Base-by-base conservation (phyloP, 108 stramenopile species). In the Nitzschia putrida region DNA sequence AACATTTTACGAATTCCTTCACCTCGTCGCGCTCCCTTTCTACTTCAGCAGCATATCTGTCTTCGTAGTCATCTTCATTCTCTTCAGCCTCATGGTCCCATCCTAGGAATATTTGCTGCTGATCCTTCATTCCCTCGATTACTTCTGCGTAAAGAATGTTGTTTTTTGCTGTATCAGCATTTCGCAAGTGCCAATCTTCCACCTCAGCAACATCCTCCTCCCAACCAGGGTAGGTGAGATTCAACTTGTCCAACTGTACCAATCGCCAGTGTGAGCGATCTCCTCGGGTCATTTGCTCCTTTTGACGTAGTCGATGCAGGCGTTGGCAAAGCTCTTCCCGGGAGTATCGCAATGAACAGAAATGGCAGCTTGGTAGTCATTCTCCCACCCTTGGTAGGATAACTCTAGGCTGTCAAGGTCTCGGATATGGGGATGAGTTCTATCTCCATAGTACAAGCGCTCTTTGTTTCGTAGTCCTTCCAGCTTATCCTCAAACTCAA, bases 191-290 rank as follows among this genome's bases (percentile, higher is more conserved):
- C 72, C 57, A 68, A 8, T 52, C 37, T 57, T 82, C 77, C 2
- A 59, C 77, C 24, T 59, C 47, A 13, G 47, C 45, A 7, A 74
- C 42, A 64, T 83, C 81, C 8, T 75, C 26, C 44, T 68, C 52
- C 64, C 81, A 83, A 52, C 74, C 74, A 42, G 77, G 78, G 57
- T 83, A 83, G 5, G 70, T 64, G 21, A 79, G 39, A 22, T 67
- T 39, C 2, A 78, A 61, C 13, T 66, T 38, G 40, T 83, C 81
- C 42, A 83, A 65, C 18, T 53, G 24, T 18, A 61, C 58, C 0
- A 83, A 61, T 3, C 81, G 52, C 61, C 74, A 66, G 44, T 83
- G 81, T 1, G 71, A 68, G 47, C 81, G 47, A 44, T 79, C 61
- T 14, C 78, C 78, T 14, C 76, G 70, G 43, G 69, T 25, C 38